Base-by-base conservation (phyloP, 768 basidiomycete genomes). In the Leucogyrophana mollusca region DNA sequence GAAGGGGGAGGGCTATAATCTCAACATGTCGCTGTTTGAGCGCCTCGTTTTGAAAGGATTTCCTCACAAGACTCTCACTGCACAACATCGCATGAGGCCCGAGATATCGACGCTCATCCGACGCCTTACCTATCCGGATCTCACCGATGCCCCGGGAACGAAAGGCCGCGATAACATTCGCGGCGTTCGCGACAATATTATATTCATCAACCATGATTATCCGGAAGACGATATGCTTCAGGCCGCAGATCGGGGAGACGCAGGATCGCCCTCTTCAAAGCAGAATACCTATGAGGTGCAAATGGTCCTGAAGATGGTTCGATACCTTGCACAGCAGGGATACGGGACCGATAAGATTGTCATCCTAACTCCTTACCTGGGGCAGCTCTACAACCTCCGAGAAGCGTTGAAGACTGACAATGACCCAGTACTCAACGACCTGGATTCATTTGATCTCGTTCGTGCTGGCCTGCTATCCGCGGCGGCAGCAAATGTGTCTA, bases 71-170 rank as follows among this genome's bases (percentile, higher is more conserved):
- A 79, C 73, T 0, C 74, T 87, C 14, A 58, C 53, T 0, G 56
- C 73, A 35, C 86, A 87, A 49, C 85, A 87, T 56, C 78, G 86
- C 10, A 87, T 87, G 86, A 73, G 85, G 7, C 86, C 85, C 1
- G 83, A 87, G 51, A 87, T 87, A 10, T 83, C 86, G 5, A 54
- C 71, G 0, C 66, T 86, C 18, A 73, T 87, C 25, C 76, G 85
- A 11, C 56, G 67, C 7, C 68, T 87, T 13, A 87, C 84, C 0
- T 87, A 88, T 52, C 82, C 82, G 0, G 79, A 79, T 13, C 76
- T 87, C 9, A 54, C 66, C 1, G 85, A 87, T 47, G 81, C 79
- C 0, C 59, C 71, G 0, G 59, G 49, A 14, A 87, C 86, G 0
- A 40, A 61, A 21, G 69, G 67, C 36, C 76, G 84, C 1, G 74